Evolutionary conservation across 345 rosid genomes (phyloP), one percentile per base, ranked within the genome.

Genomic region (Abelmoschus esculentus): DNA sequence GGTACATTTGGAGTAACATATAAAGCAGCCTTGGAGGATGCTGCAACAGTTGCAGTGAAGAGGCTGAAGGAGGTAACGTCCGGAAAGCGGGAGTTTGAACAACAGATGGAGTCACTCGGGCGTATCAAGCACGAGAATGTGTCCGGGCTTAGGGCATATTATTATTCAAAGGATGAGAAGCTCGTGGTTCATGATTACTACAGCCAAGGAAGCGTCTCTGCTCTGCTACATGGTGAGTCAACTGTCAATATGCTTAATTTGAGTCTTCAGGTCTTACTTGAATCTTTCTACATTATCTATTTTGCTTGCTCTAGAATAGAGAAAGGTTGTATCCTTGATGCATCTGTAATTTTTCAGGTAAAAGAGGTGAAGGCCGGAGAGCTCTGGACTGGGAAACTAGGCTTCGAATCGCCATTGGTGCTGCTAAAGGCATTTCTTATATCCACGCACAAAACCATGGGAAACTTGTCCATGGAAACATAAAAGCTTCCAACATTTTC

Each of bases 91-190:
- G 99, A 95, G 61, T 91, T 91, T 8, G 93, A 91, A 85, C 98
- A 91, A 79, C 96, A 88, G 78, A 91, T 90, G 85, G 86, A 90
- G 77, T 36, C 77, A 47, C 72, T 91, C 29, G 98, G 97, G 8
- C 77, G 72, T 29, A 89, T 91, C 67, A 84, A 80, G 68, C 99
- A 95, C 34, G 91, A 87, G 76, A 90, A 91, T 75, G 93, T 90
- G 73, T 82, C 87, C 15, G 85, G 87, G 8, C 60, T 95, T 36
- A 87, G 86, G 76, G 99, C 96, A 8, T 91, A 88, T 72, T 91
- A 83, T 76, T 85, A 83, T 76, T 91, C 97, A 3, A 95, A 91
- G 76, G 99, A 95, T 69, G 99, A 95, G 87, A 95, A 90, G 86
- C 92, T 95, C 18, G 85, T 90, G 74, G 97, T 95, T 38, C 87